Evolutionary conservation across 2,329 filamentous ascomycete species (phyloP), one percentile per base, ranked within the genome.

Genomic region (Coniochaeta sp.): DNA sequence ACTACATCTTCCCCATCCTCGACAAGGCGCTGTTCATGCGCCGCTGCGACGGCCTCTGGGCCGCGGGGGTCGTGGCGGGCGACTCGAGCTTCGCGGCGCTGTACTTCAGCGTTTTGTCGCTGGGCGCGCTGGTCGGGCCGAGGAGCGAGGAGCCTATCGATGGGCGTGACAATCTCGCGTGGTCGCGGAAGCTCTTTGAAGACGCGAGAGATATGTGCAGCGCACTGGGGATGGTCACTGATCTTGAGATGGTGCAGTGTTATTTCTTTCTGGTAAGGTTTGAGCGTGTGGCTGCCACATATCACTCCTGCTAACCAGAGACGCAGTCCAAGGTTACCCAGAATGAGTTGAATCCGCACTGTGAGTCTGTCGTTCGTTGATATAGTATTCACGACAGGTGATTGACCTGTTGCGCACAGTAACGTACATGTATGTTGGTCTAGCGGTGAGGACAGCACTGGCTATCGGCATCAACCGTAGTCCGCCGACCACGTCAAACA

Each of bases 391-490:
- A 32, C 30, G 9, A 9, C n/a, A n/a, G n/a, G 3, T 30, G 14
- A 48, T n/a, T 31, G 22, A 48, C n/a, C n/a, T 42, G 6, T 20
- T n/a, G 13, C 14, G 40, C 4, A 18, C 48, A 64, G 64, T 63
- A 55, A 69, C 74, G 4, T 77, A 76, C 51, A 73, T 75, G 61
- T 76, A 75, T 51, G 66, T 75, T 9, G 74, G 74, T 0, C 65
- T 73, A 20, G 73, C 74, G 1, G 68, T 75, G 9, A 68, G 74
- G 38, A 76, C 71, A 5, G 71, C 72, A 10, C 58, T 77, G 12
- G 71, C 74, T 2, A 73, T 72, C 51, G 74, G 74, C 6, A 71
- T 75, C 51, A 77, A 77, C 50, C 65, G 74, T 8, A 66, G 74
- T 13, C 66, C 68, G 2, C 53, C 53, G 13, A 53, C 53, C 8